A percentile compares a stretch with the other conserved stretches of the same genome.
Evolutionary conservation across 179 eudicot species (phyloP).

Genomic region (Heliamphora ciliata): DNA sequence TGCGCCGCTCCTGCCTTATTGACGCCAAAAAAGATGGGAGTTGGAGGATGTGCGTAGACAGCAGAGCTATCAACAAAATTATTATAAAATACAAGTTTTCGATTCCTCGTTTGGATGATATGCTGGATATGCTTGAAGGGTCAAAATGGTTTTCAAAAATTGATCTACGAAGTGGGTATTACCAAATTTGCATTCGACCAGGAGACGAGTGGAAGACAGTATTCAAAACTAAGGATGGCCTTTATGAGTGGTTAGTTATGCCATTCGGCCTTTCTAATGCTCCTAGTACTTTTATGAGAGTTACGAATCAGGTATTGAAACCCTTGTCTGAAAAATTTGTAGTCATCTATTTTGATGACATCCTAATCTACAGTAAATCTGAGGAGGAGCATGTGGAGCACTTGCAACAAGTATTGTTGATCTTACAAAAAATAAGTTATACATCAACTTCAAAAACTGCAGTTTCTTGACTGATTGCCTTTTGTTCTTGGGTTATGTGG

Average conservation of each 20-base stretch:
- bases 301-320: background rate
- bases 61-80: no score
- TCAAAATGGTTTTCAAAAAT: no score
- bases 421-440: background rate
- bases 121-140: no score
- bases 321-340: background rate
- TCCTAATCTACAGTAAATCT: background rate
- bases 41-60: no score
- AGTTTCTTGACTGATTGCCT: background rate
- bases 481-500: background rate
- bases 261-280: slow-evolving; percentile 10
- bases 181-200: background rate
- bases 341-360: slow-evolving; percentile 9
- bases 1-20: no score
- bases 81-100: no score
- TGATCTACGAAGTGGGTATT: no score
- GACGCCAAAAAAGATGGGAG: no score
- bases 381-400: background rate
- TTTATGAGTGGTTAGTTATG: slow-evolving; percentile 6
- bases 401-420: background rate
- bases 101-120: no score
- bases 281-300: slow-evolving; percentile 1
- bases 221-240: background rate
- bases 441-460: slow-evolving; percentile 1
- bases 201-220: background rate